Base-by-base conservation (phyloP, 345 rosid species). In the Aurinia saxatilis region DNA sequence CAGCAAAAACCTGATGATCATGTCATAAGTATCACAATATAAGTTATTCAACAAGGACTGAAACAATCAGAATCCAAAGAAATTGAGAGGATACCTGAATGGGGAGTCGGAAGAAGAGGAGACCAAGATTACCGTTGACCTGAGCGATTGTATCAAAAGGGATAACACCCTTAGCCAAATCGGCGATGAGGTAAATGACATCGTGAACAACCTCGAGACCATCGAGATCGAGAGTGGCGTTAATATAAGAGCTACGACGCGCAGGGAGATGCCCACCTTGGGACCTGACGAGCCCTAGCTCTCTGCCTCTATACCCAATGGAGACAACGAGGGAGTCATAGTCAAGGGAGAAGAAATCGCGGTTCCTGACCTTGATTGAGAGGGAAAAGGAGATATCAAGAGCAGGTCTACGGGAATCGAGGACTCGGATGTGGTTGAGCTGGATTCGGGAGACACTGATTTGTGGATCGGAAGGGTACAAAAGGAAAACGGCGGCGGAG, bases 231-330 rank as follows among this genome's bases (percentile, higher is more conserved):
- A 92, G 93, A 30, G 83, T 78, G 0, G 96, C 91, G 60, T 85
- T 48, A 46, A 92, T 75, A 23, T 80, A 87, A 29, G 90, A 87
- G 48, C 81, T 74, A 54, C 79, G 84, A 40, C 91, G 70, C 7
- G 91, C 90, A 54, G 80, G 76, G 38, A 92, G 52, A 35, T 57
- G 68, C 16, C 83, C 91, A 9, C 95, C 91, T 1, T 18, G 33
- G 9, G 96, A 82, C 11, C 50, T 77, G 10, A 79, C 90, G 36
- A 81, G 17, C 65, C 95, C 97, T 47, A 92, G 74, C 79, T 84
- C 80, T 68, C 83, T 79, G 63, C 86, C 97, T 69, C 91, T 61
- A 67, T 89, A 92, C 52, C 96, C 92, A 47, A 92, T 73, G 30
- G 86, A 81, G 13, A 83, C 88, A 12, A 45, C 61, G 6, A 92